Conservation (phyloP, 2,329 filamentous ascomycete genomes). For the Phyllachora maydis region DNA sequence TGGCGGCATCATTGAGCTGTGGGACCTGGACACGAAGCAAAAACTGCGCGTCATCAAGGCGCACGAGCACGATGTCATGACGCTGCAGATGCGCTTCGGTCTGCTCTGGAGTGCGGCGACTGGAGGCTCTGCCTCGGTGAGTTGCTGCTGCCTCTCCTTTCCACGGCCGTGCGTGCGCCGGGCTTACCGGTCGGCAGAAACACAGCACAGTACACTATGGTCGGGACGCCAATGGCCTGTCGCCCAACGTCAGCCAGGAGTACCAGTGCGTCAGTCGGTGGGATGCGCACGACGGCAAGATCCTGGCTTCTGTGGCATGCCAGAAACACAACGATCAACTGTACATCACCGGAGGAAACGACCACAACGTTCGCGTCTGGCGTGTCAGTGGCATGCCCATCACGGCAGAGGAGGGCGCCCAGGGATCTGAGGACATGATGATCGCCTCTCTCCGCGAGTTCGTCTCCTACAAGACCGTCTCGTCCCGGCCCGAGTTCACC, state of each 20-base stretch:
- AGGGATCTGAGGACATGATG: conserved; percentile 29
- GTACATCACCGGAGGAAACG: conserved; percentile 89
- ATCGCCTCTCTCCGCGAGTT: conserved; percentile 65
- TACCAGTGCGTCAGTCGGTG: conserved; percentile 13
- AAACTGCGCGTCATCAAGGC: conserved; percentile 71
- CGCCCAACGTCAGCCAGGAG: conserved; percentile 31
- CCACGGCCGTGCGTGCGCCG: not conserved
- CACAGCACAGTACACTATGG: conserved; percentile 46
- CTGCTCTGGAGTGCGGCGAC: conserved; percentile 76
- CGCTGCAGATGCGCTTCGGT: conserved; percentile 68
- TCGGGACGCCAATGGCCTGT: conserved; percentile 21
- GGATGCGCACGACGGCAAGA: conserved; percentile 61
- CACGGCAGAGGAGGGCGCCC: conserved; percentile 13
- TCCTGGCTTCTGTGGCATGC: conserved; percentile 65
- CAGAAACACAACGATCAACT: conserved; percentile 51
- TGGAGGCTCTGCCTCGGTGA: conserved; percentile 68
- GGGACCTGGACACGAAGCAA: conserved; percentile 91
- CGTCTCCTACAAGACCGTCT: conserved; percentile 80
- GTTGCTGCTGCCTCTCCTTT: conserved; percentile 7
- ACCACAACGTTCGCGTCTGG: conserved; percentile 80
- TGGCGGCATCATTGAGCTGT: conserved; percentile 77
- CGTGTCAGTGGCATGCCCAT: conserved; percentile 32
- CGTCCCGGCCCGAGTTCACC: conserved; percentile 65
- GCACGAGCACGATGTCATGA: conserved; percentile 65
- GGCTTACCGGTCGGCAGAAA: conserved; percentile 22